Evolutionary conservation across 306 rosid species (phyloP), one percentile per base, ranked within the genome.

Genomic region (Ochetophila trinervis): DNA sequence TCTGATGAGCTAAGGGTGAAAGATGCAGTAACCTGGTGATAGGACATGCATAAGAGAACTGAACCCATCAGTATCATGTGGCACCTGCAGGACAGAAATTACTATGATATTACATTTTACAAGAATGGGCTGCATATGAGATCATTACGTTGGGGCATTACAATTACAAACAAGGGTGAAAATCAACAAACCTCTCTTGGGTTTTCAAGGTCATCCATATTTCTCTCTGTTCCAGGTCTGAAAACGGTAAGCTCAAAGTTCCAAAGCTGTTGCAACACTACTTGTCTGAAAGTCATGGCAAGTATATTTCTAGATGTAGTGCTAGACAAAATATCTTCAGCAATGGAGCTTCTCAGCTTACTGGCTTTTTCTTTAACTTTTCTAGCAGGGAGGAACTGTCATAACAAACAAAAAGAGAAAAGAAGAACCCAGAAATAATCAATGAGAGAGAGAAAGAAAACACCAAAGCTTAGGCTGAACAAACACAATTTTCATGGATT

Each of bases 271-370:
- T 78, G 80, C 79, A 93, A 76, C 72, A 89, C 94, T 34, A 93
- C 95, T 87, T 93, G 98, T 79, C 89, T 86, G 83, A 93, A 93
- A 50, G 98, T 89, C 91, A 87, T 87, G 59, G 96, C 81, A 45
- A 93, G 87, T 68, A 87, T 78, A 71, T 89, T 84, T 69, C 63
- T 81, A 30, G 96, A 82, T 2, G 70, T 14, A 36, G 89, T 64
- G 72, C 85, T 56, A 8, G 85, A 76, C 55, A 80, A 67, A 30
- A 81, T 45, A 63, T 87, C 96, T 69, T 74, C 61, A n/a, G 83
- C 60, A 65, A 92, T 68, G 71, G 87, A 80, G 69, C 78, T 87
- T 80, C 82, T 80, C 71, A 92, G 88, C 78, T 78, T 85, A 17
- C 73, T 53, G 7, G 96, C 98, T 71, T 79, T 92, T 61, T 87